Base-by-base conservation (phyloP, 2,329 filamentous ascomycete genomes). In the Fonsecaea erecta region DNA sequence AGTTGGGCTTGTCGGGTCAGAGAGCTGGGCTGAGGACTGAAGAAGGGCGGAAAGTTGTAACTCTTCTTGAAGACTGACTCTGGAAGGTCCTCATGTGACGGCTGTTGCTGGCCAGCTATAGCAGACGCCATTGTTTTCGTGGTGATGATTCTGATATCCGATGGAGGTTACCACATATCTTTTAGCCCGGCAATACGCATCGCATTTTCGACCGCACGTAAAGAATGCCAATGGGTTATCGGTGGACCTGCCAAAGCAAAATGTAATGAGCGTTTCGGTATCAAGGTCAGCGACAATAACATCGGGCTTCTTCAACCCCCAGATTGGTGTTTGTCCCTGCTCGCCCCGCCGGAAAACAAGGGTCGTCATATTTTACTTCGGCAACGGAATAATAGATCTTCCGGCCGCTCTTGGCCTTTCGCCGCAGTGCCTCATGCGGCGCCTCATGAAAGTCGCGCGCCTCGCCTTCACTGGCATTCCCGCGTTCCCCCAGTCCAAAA, bases 1-100 rank as follows among this genome's bases (percentile, higher is more conserved):
- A 93, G 88, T 85, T 82, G 81, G 1, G 78, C 75, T 60, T 77
- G 75, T 48, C 78, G 77, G 32, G 80, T 82, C 61, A 74, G 74
- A 63, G 74, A 75, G 69, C 81, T 82, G 35, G 79, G 78, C 73
- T 82, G 80, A 52, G 79, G 77, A 66, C 77, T 81, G 79, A 78
- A 80, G 76, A 81, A 83, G 74, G 88, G 83, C 78, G 86, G 82
- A 76, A 80, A 82, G 72, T 76, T 78, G 73, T 82, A 78, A 62
- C 75, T 76, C 40, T 74, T 71, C 30, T 78, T 77, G 71, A 81
- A 81, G 21, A 68, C 66, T 67, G 81, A 82, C 21, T 75, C 60
- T 30, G 71, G 54, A 34, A 71, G 30, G 28, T 11, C 21, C 28
- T 28, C 63, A n/a, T 53, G 51, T n/a, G 51, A 53, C 12, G 51